Evolutionary conservation across 768 basidiomycete genomes (phyloP), one percentile per base, ranked within the genome.

Genomic region (Mycena pura): DNA sequence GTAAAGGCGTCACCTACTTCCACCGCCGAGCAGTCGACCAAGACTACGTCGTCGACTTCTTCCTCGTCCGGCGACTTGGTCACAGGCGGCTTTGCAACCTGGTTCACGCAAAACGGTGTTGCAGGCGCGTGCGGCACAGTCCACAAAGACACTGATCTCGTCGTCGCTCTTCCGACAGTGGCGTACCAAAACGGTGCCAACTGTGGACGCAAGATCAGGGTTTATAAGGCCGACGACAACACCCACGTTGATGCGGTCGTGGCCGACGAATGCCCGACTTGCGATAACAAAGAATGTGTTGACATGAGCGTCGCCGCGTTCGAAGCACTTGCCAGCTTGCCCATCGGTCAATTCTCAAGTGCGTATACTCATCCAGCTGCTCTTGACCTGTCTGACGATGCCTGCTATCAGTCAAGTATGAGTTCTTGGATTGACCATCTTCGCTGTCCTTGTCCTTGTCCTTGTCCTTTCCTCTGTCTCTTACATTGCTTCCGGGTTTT

Each of bases 231-330:
- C 70, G 86, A 78, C 58, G 91, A 92, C 78, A 77, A 77, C 46
- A 66, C 76, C 24, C 86, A 85, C 75, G 79, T 91, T 58, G 79
- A 73, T 4, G 93, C 87, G 43, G 82, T 79, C 24, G 80, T 97
- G 64, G 91, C 84, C 13, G 93, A 95, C 66, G 87, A 82, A 34
- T 97, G 94, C 81, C 93, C 93, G 24, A 89, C 88, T 19, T 96
- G 64, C 60, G 19, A 1, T 15, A 66, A 66, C 52, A 5, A 9
- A 0, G 1, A 55, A 15, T 50, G 60, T 15, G 45, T 66, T 19
- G 64, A 66, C 60, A 58, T 66, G 60, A 56, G 58, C 0, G 31
- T 22, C 3, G 21, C 15, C 3, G 36, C 55, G 47, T 66, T 66
- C 60, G 10, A 66, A 46, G 3, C 9, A 1, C 36, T 66, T 17